Base-by-base conservation (phyloP, 2,329 filamentous ascomycete species). In the Paraphoma sp. region DNA sequence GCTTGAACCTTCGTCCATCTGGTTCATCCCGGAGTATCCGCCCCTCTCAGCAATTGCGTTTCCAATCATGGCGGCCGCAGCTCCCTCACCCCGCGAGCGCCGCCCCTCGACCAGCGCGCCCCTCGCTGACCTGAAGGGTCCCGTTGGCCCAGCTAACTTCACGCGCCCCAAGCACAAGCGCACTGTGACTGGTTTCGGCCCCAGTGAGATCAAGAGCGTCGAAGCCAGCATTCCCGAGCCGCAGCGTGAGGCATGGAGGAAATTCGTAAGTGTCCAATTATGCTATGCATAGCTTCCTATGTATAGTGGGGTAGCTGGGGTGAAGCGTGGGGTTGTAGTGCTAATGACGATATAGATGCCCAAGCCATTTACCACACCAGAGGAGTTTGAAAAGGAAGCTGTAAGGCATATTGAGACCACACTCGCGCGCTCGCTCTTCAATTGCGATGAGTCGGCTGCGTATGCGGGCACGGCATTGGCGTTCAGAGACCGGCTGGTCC, bases 401-500 rank as follows among this genome's bases (percentile, higher is more conserved):
- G 92, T 99, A 63, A 89, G 89, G 64, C 95, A 99, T 82, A 91
- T 99, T 72, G 95, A 99, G 80, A 98, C 95, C 3, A 97, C 93
- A 3, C 85, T 99, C 59, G 95, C 95, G 60, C 91, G 95, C 59
- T 97, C 93, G 72, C 87, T 99, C 77, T 98, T 94, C 86, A 99
- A 99, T 80, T 99, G 95, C 80, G 93, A 99, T 82, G 95, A 99
- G 80, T 78, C 83, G 52, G 95, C 95, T 51, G 93, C 93, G 31
- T 99, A 99, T 78, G 87, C 91, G 7, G 95, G 94, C 63, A 92
- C 93, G 43, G 92, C 92, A 64, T 82, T 99, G 70, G 94, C 95
- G 28, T 94, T 99, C 80, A 87, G 95, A 71, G 94, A 99, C 77
- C 89, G 93, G 50, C 83, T 99, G 74, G 89, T 99, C 71, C 89